A percentile compares a stretch with the other conserved stretches of the same genome.
These are phyloP conservation scores for Oropetium thomaeum DNA, from an alignment of 176 grass and related monocot genomes.

Conservation along the genomic window DNA sequence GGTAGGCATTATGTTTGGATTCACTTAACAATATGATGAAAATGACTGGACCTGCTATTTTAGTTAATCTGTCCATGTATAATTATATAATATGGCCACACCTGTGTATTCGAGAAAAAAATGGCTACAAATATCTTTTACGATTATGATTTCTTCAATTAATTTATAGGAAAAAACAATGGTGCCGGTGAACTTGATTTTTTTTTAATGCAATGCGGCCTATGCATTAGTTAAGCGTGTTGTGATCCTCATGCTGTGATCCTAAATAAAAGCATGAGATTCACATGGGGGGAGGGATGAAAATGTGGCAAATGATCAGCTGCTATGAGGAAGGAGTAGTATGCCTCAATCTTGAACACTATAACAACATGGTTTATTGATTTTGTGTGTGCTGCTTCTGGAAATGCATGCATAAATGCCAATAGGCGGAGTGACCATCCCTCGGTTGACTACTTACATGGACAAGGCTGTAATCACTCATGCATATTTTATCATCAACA, in stretches of 20 bases:
- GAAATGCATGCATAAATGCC: not conserved
- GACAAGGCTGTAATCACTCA: not conserved
- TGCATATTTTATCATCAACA: conserved; percentile 22
- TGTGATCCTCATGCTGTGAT: too few relatives aligned
- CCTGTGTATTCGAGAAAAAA: too few relatives aligned
- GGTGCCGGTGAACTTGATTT: not conserved
- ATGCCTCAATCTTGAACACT: not conserved
- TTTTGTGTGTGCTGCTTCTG: not conserved
- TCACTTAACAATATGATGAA: not conserved
- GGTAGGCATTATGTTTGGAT: conserved; percentile 42
- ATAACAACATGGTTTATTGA: not conserved
- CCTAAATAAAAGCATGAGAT: not conserved
- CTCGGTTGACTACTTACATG: not conserved
- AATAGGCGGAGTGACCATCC: not conserved
- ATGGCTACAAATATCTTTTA: not conserved
- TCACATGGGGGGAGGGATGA: not conserved
- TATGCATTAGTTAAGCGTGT: not conserved
- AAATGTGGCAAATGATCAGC: not conserved
- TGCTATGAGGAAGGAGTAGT: not conserved
- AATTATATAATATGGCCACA: not conserved
- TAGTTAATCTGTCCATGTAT: not conserved
- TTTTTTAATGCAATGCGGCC: not conserved
- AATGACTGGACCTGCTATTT: not conserved
- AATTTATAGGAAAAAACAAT: too few relatives aligned
- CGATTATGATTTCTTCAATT: not conserved